Evolutionary conservation across 2,329 filamentous ascomycete species (phyloP), one percentile per base, ranked within the genome.

Genomic region (Pseudodiploospora longispora): DNA sequence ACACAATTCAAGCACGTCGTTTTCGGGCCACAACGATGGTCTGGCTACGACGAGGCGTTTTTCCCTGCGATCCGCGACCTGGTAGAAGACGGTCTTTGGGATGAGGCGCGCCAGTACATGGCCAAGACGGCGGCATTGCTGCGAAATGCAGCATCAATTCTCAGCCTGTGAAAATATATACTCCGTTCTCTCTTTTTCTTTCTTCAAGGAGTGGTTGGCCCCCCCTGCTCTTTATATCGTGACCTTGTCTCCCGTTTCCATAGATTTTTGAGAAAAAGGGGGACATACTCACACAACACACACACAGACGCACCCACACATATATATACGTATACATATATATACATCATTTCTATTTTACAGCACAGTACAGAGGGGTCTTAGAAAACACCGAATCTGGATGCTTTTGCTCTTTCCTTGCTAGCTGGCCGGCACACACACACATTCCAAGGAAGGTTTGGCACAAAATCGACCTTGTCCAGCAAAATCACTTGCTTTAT

Each of bases 1-100:
- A 86, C 85, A 5, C 93, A 97, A 66, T 98, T 89, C 74, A 95
- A 94, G 64, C 93, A 96, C 64, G 76, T 94, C 58, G 69, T 98
- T 45, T 95, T 90, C 60, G 91, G 86, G 2, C 93, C 93, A 1
- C 79, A 87, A 57, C 70, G 79, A 3, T 90, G 87, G 83, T 82
- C 82, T 6, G 55, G 54, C 40, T 55, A 62, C 40, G 59, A 62
- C 41, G 57, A 56, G 39, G 56, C 59, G 36, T 57, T 59, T 48
- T 68, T 68, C 66, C 91, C 91, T 0, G 83, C 83, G n/a, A 85
- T 96, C 44, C 76, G 87, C 45, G 90, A 96, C 57, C 82, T 84
- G 6, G 71, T 96, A 35, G 78, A 85, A 49, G 75, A 72, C 4
- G 76, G 77, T 28, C 78, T 95, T 55, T 90, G 84, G 85, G 69